These are phyloP conservation scores for Acacia confusa DNA, from an alignment of 306 rosid species.

Conservation along the genomic window DNA sequence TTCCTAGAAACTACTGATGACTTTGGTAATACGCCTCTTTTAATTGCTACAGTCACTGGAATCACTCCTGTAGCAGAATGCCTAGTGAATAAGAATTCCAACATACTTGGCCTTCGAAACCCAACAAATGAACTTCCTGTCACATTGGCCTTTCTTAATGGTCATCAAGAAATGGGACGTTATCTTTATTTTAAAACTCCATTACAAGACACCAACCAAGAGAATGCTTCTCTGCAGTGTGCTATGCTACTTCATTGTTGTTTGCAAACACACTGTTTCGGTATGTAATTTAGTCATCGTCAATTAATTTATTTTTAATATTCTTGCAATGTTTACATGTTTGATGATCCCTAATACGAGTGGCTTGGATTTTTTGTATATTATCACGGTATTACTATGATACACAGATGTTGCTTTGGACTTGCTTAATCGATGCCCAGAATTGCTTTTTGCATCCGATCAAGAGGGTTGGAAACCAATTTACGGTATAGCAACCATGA, in stretches of 20 bases:
- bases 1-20: neutral
- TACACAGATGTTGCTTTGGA: neutral
- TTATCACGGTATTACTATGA: neutral
- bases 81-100: neutral
- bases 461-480: neutral
- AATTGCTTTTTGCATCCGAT: neutral
- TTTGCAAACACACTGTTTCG: no score
- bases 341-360: no score
- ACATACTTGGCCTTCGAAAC: neutral
- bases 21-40: neutral
- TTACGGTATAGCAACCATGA: neutral
- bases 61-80: neutral
- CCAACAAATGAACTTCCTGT: no score
- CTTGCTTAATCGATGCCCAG: neutral
- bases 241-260: no score
- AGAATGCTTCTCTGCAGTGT: no score
- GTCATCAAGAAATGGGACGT: neutral
- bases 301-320: no score
- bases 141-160: no score
- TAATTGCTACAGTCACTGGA: neutral
- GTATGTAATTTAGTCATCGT: no score
- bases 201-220: neutral
- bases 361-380: no score
- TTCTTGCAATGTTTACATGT: neutral
- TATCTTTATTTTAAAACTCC: neutral